A percentile compares a stretch with the other conserved stretches of the same genome.
These are phyloP conservation scores for Amoeboradix gromovi DNA, from an alignment of 371 early-diverging fungal genomes.

Conservation along the genomic window DNA sequence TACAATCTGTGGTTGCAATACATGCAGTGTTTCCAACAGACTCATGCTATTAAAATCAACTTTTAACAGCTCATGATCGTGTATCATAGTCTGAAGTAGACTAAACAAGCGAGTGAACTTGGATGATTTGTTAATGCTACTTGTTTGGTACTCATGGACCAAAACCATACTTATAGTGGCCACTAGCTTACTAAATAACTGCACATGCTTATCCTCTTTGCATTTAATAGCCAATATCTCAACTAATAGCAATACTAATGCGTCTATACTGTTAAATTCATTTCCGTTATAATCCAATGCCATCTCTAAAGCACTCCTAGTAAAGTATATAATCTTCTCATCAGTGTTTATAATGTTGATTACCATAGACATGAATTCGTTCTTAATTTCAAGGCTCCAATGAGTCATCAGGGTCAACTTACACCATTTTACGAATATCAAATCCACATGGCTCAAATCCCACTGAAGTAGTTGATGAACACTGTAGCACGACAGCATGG, in stretches of 20 bases:
- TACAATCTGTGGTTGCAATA: conserved; percentile 51
- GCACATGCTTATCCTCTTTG: background rate
- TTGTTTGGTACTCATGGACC: background rate
- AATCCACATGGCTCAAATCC: background rate
- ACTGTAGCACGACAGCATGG: background rate
- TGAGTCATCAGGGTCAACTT: background rate
- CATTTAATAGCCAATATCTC: background rate
- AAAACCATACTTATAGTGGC: background rate
- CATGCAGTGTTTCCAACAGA: conserved; percentile 45
- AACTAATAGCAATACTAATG: background rate
- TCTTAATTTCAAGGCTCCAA: background rate
- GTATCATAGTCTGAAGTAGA: background rate
- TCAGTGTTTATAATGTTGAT: background rate
- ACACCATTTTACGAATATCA: background rate
- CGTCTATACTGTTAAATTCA: background rate
- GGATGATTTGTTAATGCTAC: background rate
- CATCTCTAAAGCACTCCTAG: background rate
- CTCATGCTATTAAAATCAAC: conserved; percentile 45
- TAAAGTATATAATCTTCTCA: background rate
- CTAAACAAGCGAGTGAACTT: background rate
- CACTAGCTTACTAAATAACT: background rate
- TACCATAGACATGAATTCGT: background rate
- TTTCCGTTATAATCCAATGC: background rate
- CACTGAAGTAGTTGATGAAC: background rate
- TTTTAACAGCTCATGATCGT: conserved; percentile 12